Base-by-base conservation (phyloP, 73 alveolate genomes). In the Blepharisma japonicum region DNA sequence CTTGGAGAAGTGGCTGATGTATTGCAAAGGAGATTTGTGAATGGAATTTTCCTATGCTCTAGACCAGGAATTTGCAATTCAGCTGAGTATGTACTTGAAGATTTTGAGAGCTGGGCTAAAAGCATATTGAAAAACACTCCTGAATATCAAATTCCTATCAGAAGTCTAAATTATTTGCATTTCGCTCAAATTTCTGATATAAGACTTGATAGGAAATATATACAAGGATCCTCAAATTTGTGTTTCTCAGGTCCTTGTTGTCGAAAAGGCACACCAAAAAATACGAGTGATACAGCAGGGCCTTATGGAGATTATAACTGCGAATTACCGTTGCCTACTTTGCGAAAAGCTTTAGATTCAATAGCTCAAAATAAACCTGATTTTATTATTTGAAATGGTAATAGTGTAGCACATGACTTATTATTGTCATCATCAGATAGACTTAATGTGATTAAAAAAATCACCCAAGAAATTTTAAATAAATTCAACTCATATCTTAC, bases 331-430 rank as follows among this genome's bases (percentile, higher is more conserved):
- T 25, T 20, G 18, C n/a, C n/a, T 1, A 61, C 74, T 14, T 14
- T 61, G 23, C 18, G 18, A 20, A 18, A 14, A 20, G 74, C 47
- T 18, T n/a, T 25, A 14, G 47, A n/a, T 25, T 61, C 23, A 8
- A n/a, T 61, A 0, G 0, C 74, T 14, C n/a, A n/a, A 14, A n/a
- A 61, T 8, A 18, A 14, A 1, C 23, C 23, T 2, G 74, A 61
- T 25, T 61, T 61, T 25, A 61, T 61, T 18, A 61, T 61, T 9
- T 61, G 74, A 48, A 61, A n/a, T 14, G 74, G 74, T 2, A 39
- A 61, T 25, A 61, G 47, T 18, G 74, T 39, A 0, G 38, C 74
- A 2, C 74, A 61, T 25, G 74, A 61, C 47, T 14, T 18, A 2
- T 20, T 14, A 14, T 25, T 61, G 14, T 20, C 50, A 20, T 14